Evolutionary conservation across 2,329 filamentous ascomycete species (phyloP).

Genomic region (Trichoderma oligosporum): DNA sequence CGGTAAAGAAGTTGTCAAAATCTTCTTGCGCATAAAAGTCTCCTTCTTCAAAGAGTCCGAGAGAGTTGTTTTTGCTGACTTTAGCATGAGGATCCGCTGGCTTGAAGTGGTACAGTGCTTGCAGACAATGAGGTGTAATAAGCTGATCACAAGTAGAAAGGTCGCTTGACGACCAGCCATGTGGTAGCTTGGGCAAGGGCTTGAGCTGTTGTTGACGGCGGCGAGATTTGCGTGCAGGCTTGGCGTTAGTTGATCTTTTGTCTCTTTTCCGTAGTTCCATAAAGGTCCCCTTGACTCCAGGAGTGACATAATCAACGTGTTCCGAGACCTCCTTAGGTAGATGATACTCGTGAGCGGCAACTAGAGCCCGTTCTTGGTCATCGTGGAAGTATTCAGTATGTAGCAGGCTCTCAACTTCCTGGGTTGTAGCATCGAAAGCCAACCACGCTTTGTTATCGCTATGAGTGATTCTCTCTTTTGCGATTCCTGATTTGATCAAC

Average conservation of each 20-base stretch:
- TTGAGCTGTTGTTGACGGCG: background rate
- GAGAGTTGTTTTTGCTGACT: slow-evolving; percentile 38
- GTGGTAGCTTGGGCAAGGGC: background rate
- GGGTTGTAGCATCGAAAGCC: slow-evolving; percentile 17
- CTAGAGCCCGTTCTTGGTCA: slow-evolving; percentile 29
- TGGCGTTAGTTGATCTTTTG: background rate
- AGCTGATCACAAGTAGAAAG: slow-evolving; percentile 44
- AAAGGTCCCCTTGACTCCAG: slow-evolving; percentile 29
- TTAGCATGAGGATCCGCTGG: slow-evolving; percentile 25
- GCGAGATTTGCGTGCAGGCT: background rate
- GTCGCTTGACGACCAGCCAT: background rate
- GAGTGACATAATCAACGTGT: slow-evolving; percentile 41
- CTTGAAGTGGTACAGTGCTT: slow-evolving; percentile 42
- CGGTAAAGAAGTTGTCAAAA: slow-evolving; percentile 46
- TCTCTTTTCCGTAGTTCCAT: slow-evolving; percentile 15
- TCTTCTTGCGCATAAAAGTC: slow-evolving; percentile 49
- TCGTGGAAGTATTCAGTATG: slow-evolving; percentile 50
- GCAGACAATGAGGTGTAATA: slow-evolving; percentile 55
- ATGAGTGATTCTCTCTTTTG: slow-evolving; percentile 43
- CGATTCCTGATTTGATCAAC: slow-evolving; percentile 50
- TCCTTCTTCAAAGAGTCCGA: slow-evolving; percentile 50
- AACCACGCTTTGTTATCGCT: slow-evolving; percentile 48
- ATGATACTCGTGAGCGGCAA: slow-evolving; percentile 41
- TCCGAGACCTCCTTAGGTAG: slow-evolving; percentile 35
- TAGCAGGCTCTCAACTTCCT: slow-evolving; percentile 45